phyloP scores from a whole-genome alignment of 163 green algal species.

The Scenedesmus sp. region DNA sequence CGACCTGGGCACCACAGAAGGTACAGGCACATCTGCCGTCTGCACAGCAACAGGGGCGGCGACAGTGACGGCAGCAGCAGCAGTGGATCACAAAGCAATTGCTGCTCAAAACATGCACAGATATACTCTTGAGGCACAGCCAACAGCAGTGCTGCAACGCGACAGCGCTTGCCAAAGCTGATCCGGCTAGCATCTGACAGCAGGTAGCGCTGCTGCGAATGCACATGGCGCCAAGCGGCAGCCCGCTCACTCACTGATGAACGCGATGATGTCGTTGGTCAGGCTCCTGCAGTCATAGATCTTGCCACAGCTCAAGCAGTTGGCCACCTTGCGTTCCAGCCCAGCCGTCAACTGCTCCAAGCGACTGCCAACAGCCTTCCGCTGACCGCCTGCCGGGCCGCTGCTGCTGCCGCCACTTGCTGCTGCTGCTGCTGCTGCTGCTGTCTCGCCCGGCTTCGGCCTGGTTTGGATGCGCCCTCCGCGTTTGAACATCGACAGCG shows the following conservation, averaged over 20 bases:
- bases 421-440: constrained; percentile 33
- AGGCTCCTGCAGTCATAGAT: constrained; percentile 83
- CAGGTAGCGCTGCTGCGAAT: neutral
- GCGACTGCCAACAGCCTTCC: neutral
- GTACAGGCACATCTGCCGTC: constrained; percentile 74
- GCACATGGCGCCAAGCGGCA: neutral
- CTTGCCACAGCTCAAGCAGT: constrained; percentile 93
- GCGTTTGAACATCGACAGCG: constrained; percentile 46
- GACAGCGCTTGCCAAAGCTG: neutral
- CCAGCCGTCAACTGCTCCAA: constrained; percentile 23
- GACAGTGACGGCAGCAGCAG: neutral
- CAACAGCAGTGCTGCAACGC: neutral
- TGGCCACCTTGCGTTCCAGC: constrained; percentile 78
- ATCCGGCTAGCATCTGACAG: neutral
- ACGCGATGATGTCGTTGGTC: constrained; percentile 70
- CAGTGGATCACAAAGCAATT: neutral
- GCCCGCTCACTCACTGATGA: constrained; percentile 68
- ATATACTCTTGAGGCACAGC: neutral
- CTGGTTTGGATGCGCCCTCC: neutral
- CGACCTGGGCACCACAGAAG: constrained; percentile 79
- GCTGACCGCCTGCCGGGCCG: neutral
- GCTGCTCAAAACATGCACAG: neutral
- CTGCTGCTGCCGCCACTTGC: neutral
- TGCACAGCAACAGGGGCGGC: constrained; percentile 54
- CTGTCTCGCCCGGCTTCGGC: neutral